Conservation (phyloP, 1,139 yeast genomes). For the Hanseniaspora sp. region DNA sequence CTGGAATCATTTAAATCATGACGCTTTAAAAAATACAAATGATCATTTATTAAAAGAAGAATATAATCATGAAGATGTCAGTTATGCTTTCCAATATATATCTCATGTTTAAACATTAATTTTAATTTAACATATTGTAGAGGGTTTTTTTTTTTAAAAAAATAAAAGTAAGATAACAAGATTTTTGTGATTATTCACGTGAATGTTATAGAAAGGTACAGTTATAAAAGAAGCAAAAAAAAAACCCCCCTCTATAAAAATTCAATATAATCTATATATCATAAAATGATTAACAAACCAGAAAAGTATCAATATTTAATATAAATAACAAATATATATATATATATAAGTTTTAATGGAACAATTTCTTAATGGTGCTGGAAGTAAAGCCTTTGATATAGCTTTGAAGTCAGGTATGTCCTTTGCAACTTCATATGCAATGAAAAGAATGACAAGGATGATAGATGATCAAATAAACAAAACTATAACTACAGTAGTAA, state of each 20-base stretch:
- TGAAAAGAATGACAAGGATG: conserved; percentile 50
- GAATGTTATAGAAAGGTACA: too few relatives aligned
- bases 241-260: too few relatives aligned
- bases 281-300: too few relatives aligned
- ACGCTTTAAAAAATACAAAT: conserved; percentile 51
- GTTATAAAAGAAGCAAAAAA: too few relatives aligned
- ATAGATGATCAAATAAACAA: conserved; percentile 17
- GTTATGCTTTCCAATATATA: conserved; percentile 85
- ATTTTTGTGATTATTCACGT: too few relatives aligned
- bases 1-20: conserved; percentile 81
- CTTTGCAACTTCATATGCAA: conserved; percentile 64
- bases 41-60: conserved; percentile 73
- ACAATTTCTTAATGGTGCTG: conserved; percentile 46
- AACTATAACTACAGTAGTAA: conserved; percentile 10
- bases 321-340: neutral
- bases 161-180: too few relatives aligned
- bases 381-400: conserved; percentile 68
- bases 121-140: too few relatives aligned
- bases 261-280: neutral
- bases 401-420: conserved; percentile 72
- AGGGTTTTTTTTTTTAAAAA: neutral
- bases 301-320: neutral
- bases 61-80: conserved; percentile 52
- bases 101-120: conserved; percentile 41
- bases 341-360: conserved; percentile 30